These are phyloP conservation scores for Cochlearia excelsa DNA, from an alignment of 345 rosid genomes.

Conservation along the genomic window DNA sequence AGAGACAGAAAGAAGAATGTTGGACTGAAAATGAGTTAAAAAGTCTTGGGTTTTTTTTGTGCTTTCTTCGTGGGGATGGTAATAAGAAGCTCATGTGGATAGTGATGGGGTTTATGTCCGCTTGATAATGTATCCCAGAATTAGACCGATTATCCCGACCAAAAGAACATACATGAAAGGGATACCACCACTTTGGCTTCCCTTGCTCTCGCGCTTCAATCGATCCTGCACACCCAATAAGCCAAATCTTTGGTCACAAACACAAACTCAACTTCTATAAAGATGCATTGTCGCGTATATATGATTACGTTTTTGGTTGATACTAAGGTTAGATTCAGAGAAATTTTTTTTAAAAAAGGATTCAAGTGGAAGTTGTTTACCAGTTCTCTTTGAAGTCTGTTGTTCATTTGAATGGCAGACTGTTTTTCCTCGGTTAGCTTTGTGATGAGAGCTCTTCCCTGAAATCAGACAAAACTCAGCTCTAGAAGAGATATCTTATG, in stretches of 20 bases:
- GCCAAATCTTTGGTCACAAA: slow-evolving; percentile 17
- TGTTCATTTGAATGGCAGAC: slow-evolving; percentile 48
- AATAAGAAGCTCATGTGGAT: no score
- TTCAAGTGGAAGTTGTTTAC: slow-evolving; percentile 38
- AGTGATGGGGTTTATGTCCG: slow-evolving; percentile 31
- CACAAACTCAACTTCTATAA: neutral
- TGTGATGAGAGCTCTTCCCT: slow-evolving; percentile 55
- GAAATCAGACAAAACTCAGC: slow-evolving; percentile 25
- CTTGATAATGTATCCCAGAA: slow-evolving; percentile 80
- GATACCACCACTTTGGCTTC: slow-evolving; percentile 37
- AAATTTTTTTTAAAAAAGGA: neutral
- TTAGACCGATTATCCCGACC: slow-evolving; percentile 63
- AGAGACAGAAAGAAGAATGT: neutral
- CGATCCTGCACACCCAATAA: slow-evolving; percentile 48
- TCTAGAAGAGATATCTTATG: neutral
- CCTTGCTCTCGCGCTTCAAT: slow-evolving; percentile 47
- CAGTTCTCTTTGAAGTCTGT: slow-evolving; percentile 66
- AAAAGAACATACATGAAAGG: slow-evolving; percentile 52
- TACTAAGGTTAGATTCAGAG: no score
- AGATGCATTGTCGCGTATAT: no score
- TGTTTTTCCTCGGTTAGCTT: slow-evolving; percentile 66
- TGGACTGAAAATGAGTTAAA: slow-evolving; percentile 22
- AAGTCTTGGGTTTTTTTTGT: neutral
- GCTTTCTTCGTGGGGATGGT: slow-evolving; percentile 15
- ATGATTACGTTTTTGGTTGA: no score